A percentile compares a stretch with the other conserved stretches of the same genome.
Conservation (phyloP, 2,329 filamentous ascomycete species). For the Nannizziopsis arthrosporioides region DNA sequence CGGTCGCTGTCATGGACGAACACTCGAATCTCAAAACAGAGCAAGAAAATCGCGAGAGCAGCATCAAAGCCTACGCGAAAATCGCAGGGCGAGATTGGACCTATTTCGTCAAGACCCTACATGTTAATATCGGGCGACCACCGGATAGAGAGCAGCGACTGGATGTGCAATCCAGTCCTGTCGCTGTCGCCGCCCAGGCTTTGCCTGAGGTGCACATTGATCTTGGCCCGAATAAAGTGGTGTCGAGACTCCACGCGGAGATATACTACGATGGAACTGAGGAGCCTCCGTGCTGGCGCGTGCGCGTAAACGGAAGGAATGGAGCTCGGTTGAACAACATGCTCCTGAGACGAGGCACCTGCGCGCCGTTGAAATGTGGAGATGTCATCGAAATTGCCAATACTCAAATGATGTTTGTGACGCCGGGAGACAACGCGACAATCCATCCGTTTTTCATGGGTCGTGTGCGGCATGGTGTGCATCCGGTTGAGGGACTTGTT, state of each 20-base stretch:
- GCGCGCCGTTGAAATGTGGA: slow-evolving; percentile 63
- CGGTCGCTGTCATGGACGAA: slow-evolving; percentile 34
- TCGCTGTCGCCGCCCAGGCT: slow-evolving; percentile 33
- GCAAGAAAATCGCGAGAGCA: slow-evolving; percentile 33
- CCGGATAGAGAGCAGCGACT: slow-evolving; percentile 35
- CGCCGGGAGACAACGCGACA: slow-evolving; percentile 62
- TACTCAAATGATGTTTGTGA: slow-evolving; percentile 96
- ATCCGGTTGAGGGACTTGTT: slow-evolving; percentile 24
- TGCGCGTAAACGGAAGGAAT: slow-evolving; percentile 82
- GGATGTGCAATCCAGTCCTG: slow-evolving; percentile 38
- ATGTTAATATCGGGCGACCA: slow-evolving; percentile 40
- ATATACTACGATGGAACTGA: slow-evolving; percentile 61
- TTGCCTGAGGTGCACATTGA: slow-evolving; percentile 64
- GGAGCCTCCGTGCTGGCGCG: slow-evolving; percentile 56
- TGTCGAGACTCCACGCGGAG: slow-evolving; percentile 64
- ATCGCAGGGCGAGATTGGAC: slow-evolving; percentile 42
- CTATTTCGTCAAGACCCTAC: slow-evolving; percentile 40
- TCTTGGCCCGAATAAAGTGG: slow-evolving; percentile 69
- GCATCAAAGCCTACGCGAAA: slow-evolving; percentile 40
- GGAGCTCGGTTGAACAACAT: slow-evolving; percentile 72
- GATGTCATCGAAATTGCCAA: slow-evolving; percentile 84
- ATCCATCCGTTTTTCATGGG: slow-evolving; percentile 60
- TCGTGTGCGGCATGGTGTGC: slow-evolving; percentile 46
- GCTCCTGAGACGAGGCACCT: slow-evolving; percentile 54
- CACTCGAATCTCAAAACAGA: slow-evolving; percentile 35